Percentiles rank a stretch among this genome's conserved stretches.
These are phyloP conservation scores for Aspergillus cejpii DNA, from an alignment of 2,329 filamentous ascomycete genomes.

Conservation along the genomic window DNA sequence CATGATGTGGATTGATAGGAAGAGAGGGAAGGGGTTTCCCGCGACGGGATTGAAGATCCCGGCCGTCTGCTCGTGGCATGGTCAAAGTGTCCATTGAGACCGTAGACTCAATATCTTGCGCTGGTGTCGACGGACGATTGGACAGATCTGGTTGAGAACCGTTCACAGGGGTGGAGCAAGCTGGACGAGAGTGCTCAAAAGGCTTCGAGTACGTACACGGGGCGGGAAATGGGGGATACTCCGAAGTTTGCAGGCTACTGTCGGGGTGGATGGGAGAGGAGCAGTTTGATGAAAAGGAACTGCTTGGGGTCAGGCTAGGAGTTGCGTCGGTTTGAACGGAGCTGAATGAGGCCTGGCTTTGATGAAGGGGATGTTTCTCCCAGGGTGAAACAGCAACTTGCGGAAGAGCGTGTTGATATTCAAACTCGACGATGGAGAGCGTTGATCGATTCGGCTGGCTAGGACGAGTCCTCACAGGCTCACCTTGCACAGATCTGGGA, in stretches of 20 bases:
- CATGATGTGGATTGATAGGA: slow-evolving; percentile 24
- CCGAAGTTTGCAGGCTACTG: slow-evolving; percentile 22
- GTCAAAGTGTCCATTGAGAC: slow-evolving; percentile 25
- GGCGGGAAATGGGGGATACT: slow-evolving; percentile 25
- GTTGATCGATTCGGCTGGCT: slow-evolving; percentile 24
- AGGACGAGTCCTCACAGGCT: slow-evolving; percentile 11
- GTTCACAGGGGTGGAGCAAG: slow-evolving; percentile 16
- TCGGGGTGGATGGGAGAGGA: slow-evolving; percentile 28
- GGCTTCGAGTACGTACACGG: slow-evolving; percentile 13
- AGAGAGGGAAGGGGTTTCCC: slow-evolving; percentile 30
- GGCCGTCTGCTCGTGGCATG: slow-evolving; percentile 25
- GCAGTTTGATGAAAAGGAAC: slow-evolving; percentile 36
- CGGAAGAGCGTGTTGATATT: slow-evolving; percentile 27
- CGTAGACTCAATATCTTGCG: slow-evolving; percentile 16
- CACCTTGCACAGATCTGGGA: slow-evolving; percentile 9
- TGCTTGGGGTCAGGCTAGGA: slow-evolving; percentile 36
- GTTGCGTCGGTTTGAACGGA: slow-evolving; percentile 30
- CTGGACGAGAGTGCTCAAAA: slow-evolving; percentile 20
- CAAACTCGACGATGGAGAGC: slow-evolving; percentile 27
- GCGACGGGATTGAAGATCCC: slow-evolving; percentile 24
- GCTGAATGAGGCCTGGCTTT: slow-evolving; percentile 32
- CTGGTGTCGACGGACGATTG: slow-evolving; percentile 20
- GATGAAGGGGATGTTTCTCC: slow-evolving; percentile 18
- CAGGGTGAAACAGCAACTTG: slow-evolving; percentile 22
- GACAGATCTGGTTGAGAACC: slow-evolving; percentile 19